These are phyloP conservation scores for Rhizopogon sp. DNA, from an alignment of 768 basidiomycete genomes.

Conservation along the genomic window DNA sequence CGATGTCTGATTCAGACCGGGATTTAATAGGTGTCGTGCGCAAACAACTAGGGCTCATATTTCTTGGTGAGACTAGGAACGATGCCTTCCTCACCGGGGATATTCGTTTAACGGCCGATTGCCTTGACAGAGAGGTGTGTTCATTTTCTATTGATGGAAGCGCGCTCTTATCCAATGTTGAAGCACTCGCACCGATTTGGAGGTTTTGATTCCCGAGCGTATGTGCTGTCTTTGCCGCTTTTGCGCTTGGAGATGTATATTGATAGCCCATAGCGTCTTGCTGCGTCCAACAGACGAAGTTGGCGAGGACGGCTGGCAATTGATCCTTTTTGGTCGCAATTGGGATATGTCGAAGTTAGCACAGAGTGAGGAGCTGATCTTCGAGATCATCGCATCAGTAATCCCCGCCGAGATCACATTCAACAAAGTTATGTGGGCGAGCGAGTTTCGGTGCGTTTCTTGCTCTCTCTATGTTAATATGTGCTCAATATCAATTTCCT, in stretches of 20 bases:
- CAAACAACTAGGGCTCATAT: slow-evolving; percentile 7
- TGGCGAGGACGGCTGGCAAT: slow-evolving; percentile 1
- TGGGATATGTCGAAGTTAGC: slow-evolving; percentile 14
- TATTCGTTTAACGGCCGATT: slow-evolving; percentile 23
- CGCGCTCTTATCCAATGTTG: neutral
- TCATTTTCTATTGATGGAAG: no score
- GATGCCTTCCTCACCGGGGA: slow-evolving; percentile 27
- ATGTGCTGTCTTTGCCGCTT: no score
- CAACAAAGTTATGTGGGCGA: neutral
- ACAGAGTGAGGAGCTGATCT: neutral
- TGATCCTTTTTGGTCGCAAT: slow-evolving; percentile 1
- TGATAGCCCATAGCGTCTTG: neutral
- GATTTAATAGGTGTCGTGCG: slow-evolving; percentile 20
- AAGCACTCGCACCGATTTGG: slow-evolving; percentile 2
- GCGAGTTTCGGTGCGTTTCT: slow-evolving; percentile 3
- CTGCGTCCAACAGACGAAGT: neutral
- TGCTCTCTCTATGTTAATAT: neutral
- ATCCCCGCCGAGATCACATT: neutral
- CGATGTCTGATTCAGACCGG: no score
- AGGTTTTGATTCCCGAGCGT: no score
- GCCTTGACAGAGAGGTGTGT: slow-evolving; percentile 3
- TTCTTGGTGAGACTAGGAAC: slow-evolving; percentile 28
- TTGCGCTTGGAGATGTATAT: neutral
- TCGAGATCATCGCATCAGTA: neutral
- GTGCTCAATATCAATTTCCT: neutral